phyloP scores from a whole-genome alignment of 495 filamentous ascomycete species.

The Xanthoparmelia taractica region DNA sequence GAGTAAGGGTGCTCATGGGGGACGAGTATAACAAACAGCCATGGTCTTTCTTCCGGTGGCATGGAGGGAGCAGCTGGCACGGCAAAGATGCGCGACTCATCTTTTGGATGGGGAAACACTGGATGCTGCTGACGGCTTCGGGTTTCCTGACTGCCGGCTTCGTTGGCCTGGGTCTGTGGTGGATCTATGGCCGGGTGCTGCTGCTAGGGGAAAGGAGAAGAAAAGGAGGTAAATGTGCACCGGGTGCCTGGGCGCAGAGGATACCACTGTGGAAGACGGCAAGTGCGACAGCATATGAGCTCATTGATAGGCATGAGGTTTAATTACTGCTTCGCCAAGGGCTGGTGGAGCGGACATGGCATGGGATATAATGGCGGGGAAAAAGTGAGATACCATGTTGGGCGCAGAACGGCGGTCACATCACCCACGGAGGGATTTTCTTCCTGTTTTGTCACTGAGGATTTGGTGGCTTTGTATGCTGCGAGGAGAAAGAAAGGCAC shows the following conservation, averaged over 20 bases:
- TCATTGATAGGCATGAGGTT: slow-evolving; percentile 24
- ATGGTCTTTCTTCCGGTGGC: slow-evolving; percentile 74
- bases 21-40: slow-evolving; percentile 61
- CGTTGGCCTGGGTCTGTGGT: slow-evolving; percentile 51
- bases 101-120: slow-evolving; percentile 76
- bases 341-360: not conserved
- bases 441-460: no score
- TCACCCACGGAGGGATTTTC: not conserved
- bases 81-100: slow-evolving; percentile 64
- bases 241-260: slow-evolving; percentile 11
- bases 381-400: not conserved
- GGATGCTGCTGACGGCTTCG: slow-evolving; percentile 59
- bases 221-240: slow-evolving; percentile 17
- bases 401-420: not conserved
- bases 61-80: slow-evolving; percentile 71
- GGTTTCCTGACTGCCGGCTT: slow-evolving; percentile 55
- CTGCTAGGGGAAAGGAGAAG: slow-evolving; percentile 32
- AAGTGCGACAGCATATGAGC: slow-evolving; percentile 15
- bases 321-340: slow-evolving; percentile 12
- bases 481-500: not conserved
- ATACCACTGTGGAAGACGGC: slow-evolving; percentile 15
- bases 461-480: not conserved
- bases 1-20: slow-evolving; percentile 46
- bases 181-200: slow-evolving; percentile 44
- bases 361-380: not conserved